Evolutionary conservation across 495 filamentous ascomycete species (phyloP), one percentile per base, ranked within the genome.

Genomic region (Aspergillus carlsbadensis): DNA sequence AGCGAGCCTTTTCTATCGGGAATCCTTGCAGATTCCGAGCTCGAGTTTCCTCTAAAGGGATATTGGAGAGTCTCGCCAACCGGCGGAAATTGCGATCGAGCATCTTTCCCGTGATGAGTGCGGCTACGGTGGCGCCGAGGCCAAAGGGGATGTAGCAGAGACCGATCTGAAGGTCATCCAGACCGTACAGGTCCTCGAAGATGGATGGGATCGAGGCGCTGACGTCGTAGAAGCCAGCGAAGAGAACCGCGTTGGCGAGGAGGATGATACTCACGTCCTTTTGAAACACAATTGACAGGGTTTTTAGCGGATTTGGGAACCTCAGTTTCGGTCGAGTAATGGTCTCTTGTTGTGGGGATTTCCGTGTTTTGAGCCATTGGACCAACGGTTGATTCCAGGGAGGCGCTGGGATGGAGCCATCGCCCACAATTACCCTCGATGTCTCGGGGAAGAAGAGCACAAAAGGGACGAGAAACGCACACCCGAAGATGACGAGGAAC

Each of bases 71-170:
- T 31, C 60, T 65, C 5, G 78, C 79, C 4, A 70, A 61, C 6
- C 65, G 63, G n/a, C 69, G 68, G 62, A 77, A 83, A 51, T 80
- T 80, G 18, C 58, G 58, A 52, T 81, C 80, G 58, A 81, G 56
- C 65, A 96, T 88, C 69, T 93, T 91, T 57, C 93, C 93, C 66
- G 92, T 91, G 58, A 89, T 85, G 57, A 96, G 86, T 36, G 91
- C 89, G 56, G 91, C 94, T 47, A 96, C 84, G 45, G 89, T 91
- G 48, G 93, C 71, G 17, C 79, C 78, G 0, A 72, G 53, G 0
- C 74, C 75, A 34, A 78, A 70, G 5, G 80, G 70, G 7, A 81
- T 69, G 33, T 76, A 82, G 48, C 72, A 74, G 1, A 80, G 64
- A n/a, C 80, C 80, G 34, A 82, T 61, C 20, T 79, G 61, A 20